Percentiles rank a stretch among this genome's conserved stretches.
These are phyloP conservation scores for Lagenidium giganteum DNA, from an alignment of 352 stramenopile genomes.

Conservation along the genomic window DNA sequence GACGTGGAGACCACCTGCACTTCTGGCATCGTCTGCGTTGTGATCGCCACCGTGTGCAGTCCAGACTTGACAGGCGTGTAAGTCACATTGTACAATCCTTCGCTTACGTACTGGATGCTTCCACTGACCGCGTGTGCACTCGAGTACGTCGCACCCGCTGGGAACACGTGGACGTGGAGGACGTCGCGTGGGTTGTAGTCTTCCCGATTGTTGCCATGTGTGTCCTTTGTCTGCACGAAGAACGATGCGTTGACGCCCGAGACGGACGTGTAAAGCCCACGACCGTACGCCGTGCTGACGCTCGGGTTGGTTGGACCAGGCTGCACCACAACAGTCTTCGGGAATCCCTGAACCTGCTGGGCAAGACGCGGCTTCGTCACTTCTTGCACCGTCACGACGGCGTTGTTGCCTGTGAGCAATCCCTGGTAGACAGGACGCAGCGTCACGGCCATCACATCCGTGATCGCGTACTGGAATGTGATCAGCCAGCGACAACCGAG, in stretches of 20 bases:
- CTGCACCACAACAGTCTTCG: slow-evolving; percentile 38
- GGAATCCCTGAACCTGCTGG: slow-evolving; percentile 42
- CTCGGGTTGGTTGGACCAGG: slow-evolving; percentile 47
- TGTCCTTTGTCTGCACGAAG: slow-evolving; percentile 72
- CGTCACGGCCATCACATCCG: too few species aligned
- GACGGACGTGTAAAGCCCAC: slow-evolving; percentile 35
- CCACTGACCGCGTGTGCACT: too few species aligned
- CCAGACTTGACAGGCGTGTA: slow-evolving; percentile 78
- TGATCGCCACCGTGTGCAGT: slow-evolving; percentile 77
- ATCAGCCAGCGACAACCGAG: slow-evolving; percentile 68
- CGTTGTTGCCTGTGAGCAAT: slow-evolving; percentile 57
- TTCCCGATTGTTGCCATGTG: slow-evolving; percentile 60
- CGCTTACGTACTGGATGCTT: slow-evolving; percentile 39
- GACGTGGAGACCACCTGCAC: slow-evolving; percentile 64
- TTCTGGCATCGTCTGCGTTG: slow-evolving; percentile 57
- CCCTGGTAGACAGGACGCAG: slow-evolving; percentile 67
- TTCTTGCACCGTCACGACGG: slow-evolving; percentile 20
- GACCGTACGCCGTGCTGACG: slow-evolving; percentile 50
- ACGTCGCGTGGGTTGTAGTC: slow-evolving; percentile 24
- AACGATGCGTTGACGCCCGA: slow-evolving; percentile 42
- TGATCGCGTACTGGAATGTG: slow-evolving; percentile 29
- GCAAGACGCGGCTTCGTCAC: slow-evolving; percentile 20
- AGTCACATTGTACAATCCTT: slow-evolving; percentile 74
- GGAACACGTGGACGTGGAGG: slow-evolving; percentile 41
- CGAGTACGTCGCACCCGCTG: slow-evolving; percentile 20